Percentiles rank a stretch among this genome's conserved stretches.
These are phyloP conservation scores for Epichloe aotearoae DNA, from an alignment of 2,329 filamentous ascomycete genomes.

Conservation along the genomic window DNA sequence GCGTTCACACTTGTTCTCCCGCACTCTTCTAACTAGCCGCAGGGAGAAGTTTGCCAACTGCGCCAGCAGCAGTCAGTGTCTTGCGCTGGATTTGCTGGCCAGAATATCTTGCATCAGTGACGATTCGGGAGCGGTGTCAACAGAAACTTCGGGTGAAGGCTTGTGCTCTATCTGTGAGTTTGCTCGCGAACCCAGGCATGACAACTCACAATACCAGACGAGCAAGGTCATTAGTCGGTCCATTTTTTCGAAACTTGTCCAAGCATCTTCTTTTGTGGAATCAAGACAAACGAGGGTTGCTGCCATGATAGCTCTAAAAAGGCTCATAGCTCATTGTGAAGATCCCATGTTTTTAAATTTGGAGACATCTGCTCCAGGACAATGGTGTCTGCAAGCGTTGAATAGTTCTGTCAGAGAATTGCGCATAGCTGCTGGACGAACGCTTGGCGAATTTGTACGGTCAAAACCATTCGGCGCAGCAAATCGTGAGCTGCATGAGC, in stretches of 20 bases:
- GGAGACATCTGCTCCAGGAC: conserved; percentile 52
- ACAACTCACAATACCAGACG: conserved; percentile 2
- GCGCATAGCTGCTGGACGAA: conserved; percentile 62
- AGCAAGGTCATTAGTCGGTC: conserved; percentile 26
- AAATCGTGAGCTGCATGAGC: conserved; percentile 7
- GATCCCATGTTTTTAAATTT: conserved; percentile 50
- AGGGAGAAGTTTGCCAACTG: conserved; percentile 31
- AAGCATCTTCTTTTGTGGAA: conserved; percentile 31
- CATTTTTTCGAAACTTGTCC: conserved; percentile 30
- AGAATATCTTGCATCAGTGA: conserved; percentile 25
- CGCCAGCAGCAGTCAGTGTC: conserved; percentile 35
- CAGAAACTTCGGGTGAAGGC: background rate
- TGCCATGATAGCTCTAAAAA: conserved; percentile 58
- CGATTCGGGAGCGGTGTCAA: background rate
- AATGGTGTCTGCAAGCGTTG: conserved; percentile 71
- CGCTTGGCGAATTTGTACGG: conserved; percentile 51
- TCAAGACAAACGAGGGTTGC: conserved; percentile 51
- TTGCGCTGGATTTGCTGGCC: conserved; percentile 40
- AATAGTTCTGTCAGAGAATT: conserved; percentile 77
- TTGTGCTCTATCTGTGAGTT: conserved; percentile 17
- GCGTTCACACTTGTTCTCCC: background rate
- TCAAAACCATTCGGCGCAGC: conserved; percentile 9
- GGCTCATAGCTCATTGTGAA: conserved; percentile 53
- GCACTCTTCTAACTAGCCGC: conserved; percentile 8
- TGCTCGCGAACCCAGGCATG: background rate